Evolutionary conservation across 23 red algal genomes (phyloP).

Genomic region (Gracilaria gracilis): DNA sequence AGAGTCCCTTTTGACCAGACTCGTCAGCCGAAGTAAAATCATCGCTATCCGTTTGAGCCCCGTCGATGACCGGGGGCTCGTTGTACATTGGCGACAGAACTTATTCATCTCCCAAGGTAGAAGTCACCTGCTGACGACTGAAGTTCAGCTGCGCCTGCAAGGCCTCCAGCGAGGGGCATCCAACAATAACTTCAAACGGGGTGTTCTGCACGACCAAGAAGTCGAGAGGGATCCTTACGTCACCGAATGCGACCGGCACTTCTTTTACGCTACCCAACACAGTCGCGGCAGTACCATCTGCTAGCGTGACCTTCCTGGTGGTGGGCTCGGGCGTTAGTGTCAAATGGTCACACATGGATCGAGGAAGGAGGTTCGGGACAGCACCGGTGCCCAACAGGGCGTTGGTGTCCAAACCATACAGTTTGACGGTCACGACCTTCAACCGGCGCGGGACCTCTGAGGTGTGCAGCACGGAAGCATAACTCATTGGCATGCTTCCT

Average conservation of each 20-base stretch:
- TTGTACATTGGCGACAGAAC: no score
- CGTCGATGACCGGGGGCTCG: no score
- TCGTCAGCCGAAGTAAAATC: no score
- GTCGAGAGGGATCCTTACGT: neutral
- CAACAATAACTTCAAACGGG: neutral
- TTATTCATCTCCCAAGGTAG: no score
- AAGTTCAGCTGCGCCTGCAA: no score
- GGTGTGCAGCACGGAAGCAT: neutral
- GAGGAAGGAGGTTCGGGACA: neutral
- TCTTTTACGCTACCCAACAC: neutral
- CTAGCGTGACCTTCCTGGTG: neutral
- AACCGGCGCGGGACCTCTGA: neutral
- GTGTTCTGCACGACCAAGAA: neutral
- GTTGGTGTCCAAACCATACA: neutral
- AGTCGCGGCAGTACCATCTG: neutral
- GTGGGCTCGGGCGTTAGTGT: neutral
- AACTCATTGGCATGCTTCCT: neutral
- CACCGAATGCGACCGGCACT: neutral
- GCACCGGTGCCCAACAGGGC: neutral
- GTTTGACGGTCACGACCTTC: neutral
- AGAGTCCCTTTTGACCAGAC: no score
- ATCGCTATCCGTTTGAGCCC: no score
- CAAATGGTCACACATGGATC: neutral
- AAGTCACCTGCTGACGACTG: no score
- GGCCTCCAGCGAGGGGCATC: neutral